Evolutionary conservation across 2,329 filamentous ascomycete genomes (phyloP).

Genomic region (Calonectria crousiana): DNA sequence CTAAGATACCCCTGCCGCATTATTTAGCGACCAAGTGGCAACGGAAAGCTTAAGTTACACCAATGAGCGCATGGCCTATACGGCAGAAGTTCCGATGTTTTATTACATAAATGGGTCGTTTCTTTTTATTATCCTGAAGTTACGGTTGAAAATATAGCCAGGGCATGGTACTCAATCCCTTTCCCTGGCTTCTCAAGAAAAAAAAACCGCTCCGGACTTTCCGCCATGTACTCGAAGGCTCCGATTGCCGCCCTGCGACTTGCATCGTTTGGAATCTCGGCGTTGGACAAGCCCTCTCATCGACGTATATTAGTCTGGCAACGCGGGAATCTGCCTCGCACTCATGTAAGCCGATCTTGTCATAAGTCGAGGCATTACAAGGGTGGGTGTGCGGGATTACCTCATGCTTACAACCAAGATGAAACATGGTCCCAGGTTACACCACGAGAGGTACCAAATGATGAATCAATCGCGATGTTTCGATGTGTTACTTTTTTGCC

Average conservation of each 20-base stretch:
- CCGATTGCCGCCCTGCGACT: neutral
- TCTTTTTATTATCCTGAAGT: neutral
- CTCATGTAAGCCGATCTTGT: neutral
- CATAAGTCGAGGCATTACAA: neutral
- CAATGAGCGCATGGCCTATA: neutral
- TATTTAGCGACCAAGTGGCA: neutral
- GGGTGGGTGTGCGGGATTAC: neutral
- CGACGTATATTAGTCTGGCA: neutral
- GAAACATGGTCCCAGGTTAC: neutral
- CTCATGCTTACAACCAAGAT: neutral
- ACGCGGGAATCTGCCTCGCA: neutral
- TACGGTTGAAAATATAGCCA: neutral
- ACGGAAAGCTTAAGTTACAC: neutral
- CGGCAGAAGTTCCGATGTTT: neutral
- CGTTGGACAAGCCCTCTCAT: neutral
- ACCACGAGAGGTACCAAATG: neutral
- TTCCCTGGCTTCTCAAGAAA: neutral
- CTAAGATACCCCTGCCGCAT: neutral
- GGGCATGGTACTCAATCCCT: neutral
- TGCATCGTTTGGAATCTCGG: neutral
- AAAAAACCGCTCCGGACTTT: neutral
- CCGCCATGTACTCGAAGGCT: neutral
- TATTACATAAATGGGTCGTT: neutral
- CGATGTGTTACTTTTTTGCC: neutral
- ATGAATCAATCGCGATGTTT: neutral